Evolutionary conservation across 2,329 filamentous ascomycete species (phyloP).

Genomic region (Apiospora rasikravindrae): DNA sequence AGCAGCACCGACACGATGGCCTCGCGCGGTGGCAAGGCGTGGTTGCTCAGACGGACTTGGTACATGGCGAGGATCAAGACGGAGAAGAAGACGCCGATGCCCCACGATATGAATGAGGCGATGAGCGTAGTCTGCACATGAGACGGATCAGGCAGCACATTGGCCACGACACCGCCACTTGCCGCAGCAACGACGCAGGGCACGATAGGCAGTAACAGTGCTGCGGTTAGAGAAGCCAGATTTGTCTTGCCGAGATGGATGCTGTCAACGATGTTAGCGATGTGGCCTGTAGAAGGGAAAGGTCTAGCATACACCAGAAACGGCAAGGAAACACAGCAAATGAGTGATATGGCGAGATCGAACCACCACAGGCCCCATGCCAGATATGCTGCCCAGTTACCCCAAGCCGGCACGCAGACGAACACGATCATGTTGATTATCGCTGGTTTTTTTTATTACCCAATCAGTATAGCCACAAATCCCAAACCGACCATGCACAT

Average conservation of each 20-base stretch:
- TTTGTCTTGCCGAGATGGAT: slow-evolving; percentile 5
- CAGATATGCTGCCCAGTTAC: slow-evolving; percentile 52
- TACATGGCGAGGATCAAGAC: slow-evolving; percentile 65
- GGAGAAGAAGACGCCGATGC: slow-evolving; percentile 57
- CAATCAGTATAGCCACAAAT: background rate
- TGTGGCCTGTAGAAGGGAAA: background rate
- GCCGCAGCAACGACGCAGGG: slow-evolving; percentile 67
- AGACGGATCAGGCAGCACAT: slow-evolving; percentile 58
- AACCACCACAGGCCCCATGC: slow-evolving; percentile 61
- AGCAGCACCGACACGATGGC: slow-evolving; percentile 68
- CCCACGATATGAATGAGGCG: slow-evolving; percentile 72
- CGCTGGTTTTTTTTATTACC: background rate
- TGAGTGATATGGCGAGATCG: slow-evolving; percentile 45
- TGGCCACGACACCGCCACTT: slow-evolving; percentile 67
- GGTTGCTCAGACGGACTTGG: slow-evolving; percentile 69
- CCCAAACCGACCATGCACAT: background rate
- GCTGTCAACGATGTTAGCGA: slow-evolving; percentile 42
- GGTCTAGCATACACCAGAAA: slow-evolving; percentile 44
- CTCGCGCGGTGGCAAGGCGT: slow-evolving; percentile 69
- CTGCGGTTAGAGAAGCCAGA: slow-evolving; percentile 8
- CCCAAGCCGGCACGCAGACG: slow-evolving; percentile 63
- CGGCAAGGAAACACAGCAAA: slow-evolving; percentile 50
- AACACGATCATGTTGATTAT: slow-evolving; percentile 65
- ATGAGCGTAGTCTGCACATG: slow-evolving; percentile 67
- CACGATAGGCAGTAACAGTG: slow-evolving; percentile 65